A percentile compares a stretch with the other conserved stretches of the same genome.
phyloP scores from a whole-genome alignment of 441 rosid species.

The Adansonia gregorii region DNA sequence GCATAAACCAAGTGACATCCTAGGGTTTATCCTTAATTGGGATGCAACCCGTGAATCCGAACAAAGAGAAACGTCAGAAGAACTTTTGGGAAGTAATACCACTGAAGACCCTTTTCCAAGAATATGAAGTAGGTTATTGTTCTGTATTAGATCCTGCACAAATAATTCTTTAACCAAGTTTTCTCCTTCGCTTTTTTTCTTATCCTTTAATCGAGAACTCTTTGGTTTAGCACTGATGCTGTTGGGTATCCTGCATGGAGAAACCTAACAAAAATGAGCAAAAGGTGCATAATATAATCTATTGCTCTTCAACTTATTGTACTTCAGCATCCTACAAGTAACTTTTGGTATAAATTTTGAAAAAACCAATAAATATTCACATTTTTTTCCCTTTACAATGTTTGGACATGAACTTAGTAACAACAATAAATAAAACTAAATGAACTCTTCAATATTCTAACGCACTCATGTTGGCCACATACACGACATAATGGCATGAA shows the following conservation, averaged over 20 bases:
- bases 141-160: conserved; percentile 67
- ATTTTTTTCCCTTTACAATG: neutral
- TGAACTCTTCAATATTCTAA: neutral
- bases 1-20: conserved; percentile 39
- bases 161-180: conserved; percentile 78
- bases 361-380: neutral
- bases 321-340: conserved; percentile 10
- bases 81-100: conserved; percentile 80
- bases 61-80: conserved; percentile 74
- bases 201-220: conserved; percentile 92
- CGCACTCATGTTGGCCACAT: neutral
- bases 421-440: neutral
- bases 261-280: conserved; percentile 27
- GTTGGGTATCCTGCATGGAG: conserved; percentile 63
- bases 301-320: neutral
- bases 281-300: neutral
- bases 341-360: conserved; percentile 10
- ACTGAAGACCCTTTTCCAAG: conserved; percentile 83
- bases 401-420: neutral
- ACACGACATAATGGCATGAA: neutral
- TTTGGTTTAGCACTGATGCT: conserved; percentile 66
- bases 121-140: conserved; percentile 67
- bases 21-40: conserved; percentile 50
- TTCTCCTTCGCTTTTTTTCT: conserved; percentile 91
- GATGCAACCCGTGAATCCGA: conserved; percentile 76